Conservation (phyloP, 768 basidiomycete species). For the Lactarius sp. region DNA sequence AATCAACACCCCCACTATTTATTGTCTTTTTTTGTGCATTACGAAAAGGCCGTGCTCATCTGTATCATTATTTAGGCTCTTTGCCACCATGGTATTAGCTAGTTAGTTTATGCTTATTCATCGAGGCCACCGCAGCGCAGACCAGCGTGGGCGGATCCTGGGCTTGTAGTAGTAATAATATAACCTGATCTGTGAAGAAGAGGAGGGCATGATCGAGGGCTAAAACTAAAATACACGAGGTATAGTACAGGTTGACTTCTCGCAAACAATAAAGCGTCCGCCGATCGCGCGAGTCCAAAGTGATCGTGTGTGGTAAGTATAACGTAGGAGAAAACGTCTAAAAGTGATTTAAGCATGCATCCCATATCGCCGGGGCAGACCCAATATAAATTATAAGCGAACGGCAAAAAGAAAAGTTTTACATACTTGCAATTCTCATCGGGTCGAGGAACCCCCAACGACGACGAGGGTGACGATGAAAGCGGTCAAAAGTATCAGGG, state of each 20-base stretch:
- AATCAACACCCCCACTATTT: background rate
- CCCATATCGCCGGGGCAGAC: background rate
- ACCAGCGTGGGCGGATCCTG: background rate
- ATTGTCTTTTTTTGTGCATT: background rate
- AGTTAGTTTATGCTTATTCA: conserved; percentile 17
- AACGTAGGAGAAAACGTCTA: background rate
- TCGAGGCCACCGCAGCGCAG: background rate
- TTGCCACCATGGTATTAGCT: background rate
- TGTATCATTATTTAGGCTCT: conserved; percentile 28
- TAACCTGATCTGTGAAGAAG: background rate
- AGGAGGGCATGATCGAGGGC: background rate
- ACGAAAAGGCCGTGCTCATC: conserved; percentile 13
- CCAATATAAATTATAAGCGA: background rate
- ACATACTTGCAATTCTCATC: background rate
- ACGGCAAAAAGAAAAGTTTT: background rate
- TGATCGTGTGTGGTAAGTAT: background rate
- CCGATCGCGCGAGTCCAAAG: conserved; percentile 7
- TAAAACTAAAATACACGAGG: conserved; percentile 5
- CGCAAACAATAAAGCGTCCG: conserved; percentile 11
- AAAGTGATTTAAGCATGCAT: background rate
- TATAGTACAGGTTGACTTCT: background rate
- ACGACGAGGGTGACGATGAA: conserved; percentile 50
- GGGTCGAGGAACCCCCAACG: conserved; percentile 1
- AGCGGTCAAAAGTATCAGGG: conserved; percentile 42
- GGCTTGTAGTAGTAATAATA: background rate